phyloP scores from a whole-genome alignment of 2,329 filamentous ascomycete species.

The Fusarium siculi region DNA sequence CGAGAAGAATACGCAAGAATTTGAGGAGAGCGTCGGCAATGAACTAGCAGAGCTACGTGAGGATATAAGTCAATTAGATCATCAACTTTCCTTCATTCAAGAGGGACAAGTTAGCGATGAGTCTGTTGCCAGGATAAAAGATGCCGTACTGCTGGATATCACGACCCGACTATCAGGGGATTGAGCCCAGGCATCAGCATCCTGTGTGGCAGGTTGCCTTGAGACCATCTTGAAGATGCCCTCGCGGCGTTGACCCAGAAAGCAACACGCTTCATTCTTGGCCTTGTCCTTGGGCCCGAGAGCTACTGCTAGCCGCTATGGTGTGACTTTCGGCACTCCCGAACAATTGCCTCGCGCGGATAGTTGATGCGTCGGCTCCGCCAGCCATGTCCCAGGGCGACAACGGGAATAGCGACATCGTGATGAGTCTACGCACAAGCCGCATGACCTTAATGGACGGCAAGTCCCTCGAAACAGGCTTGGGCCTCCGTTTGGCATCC shows the following conservation, averaged over 20 bases:
- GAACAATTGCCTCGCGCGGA: neutral
- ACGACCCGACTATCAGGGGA: neutral
- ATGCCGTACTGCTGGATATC: slow-evolving; percentile 5
- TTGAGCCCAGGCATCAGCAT: neutral
- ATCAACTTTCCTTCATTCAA: neutral
- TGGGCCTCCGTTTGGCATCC: neutral
- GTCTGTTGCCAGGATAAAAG: slow-evolving; percentile 4
- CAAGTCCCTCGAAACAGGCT: fast-evolving
- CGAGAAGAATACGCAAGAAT: neutral
- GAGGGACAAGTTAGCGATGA: slow-evolving; percentile 4
- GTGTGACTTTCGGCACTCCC: fast-evolving
- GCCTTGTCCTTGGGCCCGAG: neutral
- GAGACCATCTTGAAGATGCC: too few species aligned
- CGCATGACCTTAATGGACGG: too few species aligned
- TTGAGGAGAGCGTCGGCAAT: neutral
- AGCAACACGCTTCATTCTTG: neutral
- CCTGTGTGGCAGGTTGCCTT: neutral
- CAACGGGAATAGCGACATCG: neutral
- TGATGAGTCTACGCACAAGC: fast-evolving
- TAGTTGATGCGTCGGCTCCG: neutral
- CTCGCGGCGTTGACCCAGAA: neutral
- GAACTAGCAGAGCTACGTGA: slow-evolving; percentile 11
- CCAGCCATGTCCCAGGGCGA: too few species aligned
- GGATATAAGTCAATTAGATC: neutral
- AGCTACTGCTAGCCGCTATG: neutral